phyloP scores from a whole-genome alignment of 805 yeast genomes.

The Candida nanaspora region DNA sequence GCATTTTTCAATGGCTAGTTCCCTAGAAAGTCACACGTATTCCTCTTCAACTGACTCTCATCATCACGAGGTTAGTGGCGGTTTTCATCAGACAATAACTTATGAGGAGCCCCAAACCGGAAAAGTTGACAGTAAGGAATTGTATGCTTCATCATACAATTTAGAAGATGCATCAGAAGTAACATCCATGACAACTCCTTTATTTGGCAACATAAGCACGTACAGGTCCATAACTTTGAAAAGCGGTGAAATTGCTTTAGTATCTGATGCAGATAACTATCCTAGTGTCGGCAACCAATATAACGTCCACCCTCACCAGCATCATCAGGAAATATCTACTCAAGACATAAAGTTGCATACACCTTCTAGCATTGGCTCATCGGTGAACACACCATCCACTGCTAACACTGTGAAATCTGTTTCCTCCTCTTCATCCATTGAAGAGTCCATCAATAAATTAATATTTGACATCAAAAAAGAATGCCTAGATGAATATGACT shows the following conservation, averaged over 20 bases:
- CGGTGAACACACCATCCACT: background rate
- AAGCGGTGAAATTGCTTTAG: conserved; percentile 2
- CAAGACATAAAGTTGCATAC: background rate
- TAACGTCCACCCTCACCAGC: background rate
- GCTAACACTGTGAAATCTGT: background rate
- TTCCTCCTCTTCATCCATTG: background rate
- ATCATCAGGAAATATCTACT: too few relatives aligned
- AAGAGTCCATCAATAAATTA: background rate
- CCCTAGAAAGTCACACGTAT: background rate
- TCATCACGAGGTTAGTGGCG: too few relatives aligned
- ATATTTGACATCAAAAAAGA: background rate
- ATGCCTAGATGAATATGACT: background rate
- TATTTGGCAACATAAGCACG: conserved; percentile 1
- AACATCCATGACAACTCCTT: conserved; percentile 3
- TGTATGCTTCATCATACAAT: background rate
- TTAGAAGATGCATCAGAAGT: background rate
- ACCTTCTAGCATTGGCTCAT: background rate
- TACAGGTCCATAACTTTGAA: conserved; percentile 5
- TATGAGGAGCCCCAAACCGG: too few relatives aligned
- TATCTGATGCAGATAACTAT: background rate
- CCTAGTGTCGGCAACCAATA: background rate
- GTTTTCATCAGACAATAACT: too few relatives aligned
- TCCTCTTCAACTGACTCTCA: too few relatives aligned
- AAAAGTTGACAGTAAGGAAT: too few relatives aligned
- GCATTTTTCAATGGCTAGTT: background rate